Percentiles rank a stretch among this genome's conserved stretches.
These are phyloP conservation scores for Metrosideros polymorpha DNA, from an alignment of 441 rosid genomes.

Conservation along the genomic window DNA sequence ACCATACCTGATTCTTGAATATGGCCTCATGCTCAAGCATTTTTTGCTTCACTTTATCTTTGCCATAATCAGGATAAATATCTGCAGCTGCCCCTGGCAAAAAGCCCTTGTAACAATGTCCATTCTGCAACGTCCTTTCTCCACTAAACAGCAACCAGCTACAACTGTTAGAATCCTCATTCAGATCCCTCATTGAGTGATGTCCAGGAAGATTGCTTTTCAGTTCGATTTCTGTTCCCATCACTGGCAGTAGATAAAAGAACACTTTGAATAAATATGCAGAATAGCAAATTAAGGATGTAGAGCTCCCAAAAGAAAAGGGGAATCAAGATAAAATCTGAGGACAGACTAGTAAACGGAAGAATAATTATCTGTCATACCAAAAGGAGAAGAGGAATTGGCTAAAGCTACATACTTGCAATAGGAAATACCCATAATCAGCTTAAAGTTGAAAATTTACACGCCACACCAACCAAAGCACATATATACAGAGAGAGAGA, in stretches of 20 bases:
- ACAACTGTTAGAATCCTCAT: conserved; percentile 19
- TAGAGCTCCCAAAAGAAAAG: not conserved
- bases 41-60: conserved; percentile 37
- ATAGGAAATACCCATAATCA: not conserved
- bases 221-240: conserved; percentile 30
- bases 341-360: not conserved
- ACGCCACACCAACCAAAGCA: not conserved
- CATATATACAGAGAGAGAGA: not conserved
- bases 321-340: not conserved
- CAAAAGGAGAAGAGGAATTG: not conserved
- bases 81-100: conserved; percentile 12
- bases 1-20: conserved; percentile 57
- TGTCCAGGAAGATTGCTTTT: conserved; percentile 19
- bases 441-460: not conserved
- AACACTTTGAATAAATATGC: not conserved
- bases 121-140: conserved; percentile 19
- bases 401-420: not conserved
- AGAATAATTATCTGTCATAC: not conserved
- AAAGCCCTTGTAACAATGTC: conserved; percentile 20
- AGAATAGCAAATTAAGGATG: not conserved
- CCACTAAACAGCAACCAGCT: conserved; percentile 24
- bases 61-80: conserved; percentile 18
- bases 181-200: conserved; percentile 24
- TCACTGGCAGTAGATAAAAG: conserved; percentile 12
- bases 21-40: conserved; percentile 66